Evolutionary conservation across 352 stramenopile species (phyloP), one percentile per base, ranked within the genome.

Genomic region (Pythium guiyangense): DNA sequence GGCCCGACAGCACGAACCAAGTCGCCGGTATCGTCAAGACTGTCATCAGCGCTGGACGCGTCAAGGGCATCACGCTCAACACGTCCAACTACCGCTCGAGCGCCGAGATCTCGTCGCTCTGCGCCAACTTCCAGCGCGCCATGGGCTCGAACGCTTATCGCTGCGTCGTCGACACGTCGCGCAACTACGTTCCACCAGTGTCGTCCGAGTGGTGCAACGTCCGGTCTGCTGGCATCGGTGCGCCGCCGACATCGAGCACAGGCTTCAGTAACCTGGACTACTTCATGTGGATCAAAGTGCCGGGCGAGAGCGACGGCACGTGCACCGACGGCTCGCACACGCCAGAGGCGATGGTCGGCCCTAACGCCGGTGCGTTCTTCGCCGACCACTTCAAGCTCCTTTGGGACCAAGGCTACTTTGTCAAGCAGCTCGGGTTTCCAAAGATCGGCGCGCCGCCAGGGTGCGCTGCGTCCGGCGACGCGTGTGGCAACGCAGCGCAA

Each of bases 51-150:
- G 60, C 63, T 8, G 68, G 65, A 0, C 42, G 49, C 6, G 49
- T 91, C 45, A 85, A 86, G 59, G 81, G 79, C 15, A 88, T 91
- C 54, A 69, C 71, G 39, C 71, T 92, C 50, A 90, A 92, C 72
- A 89, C 82, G 17, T 87, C 73, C 59, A 92, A 92, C 69, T 92
- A 89, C 52, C 79, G 79, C 54, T 72, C 75, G 6, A 86, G 62
- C 26, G 54, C 46, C 46, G 64, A 76, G n/a, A 62, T 92, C 9
- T 56, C 71, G 6, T 60, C 54, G 17, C 58, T 87, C 5, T 92
- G 79, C 60, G 61, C 46, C 37, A 84, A 67, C 49, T 92, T 90
- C 57, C 74, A 90, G 53, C 58, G 22, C n/a, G 75, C 75, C 1
- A 53, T 80, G 52, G 71, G 67, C 9, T 70, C 67, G 26, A 70